phyloP scores from a whole-genome alignment of 2,329 filamentous ascomycete species.

The Tolypocladium album region DNA sequence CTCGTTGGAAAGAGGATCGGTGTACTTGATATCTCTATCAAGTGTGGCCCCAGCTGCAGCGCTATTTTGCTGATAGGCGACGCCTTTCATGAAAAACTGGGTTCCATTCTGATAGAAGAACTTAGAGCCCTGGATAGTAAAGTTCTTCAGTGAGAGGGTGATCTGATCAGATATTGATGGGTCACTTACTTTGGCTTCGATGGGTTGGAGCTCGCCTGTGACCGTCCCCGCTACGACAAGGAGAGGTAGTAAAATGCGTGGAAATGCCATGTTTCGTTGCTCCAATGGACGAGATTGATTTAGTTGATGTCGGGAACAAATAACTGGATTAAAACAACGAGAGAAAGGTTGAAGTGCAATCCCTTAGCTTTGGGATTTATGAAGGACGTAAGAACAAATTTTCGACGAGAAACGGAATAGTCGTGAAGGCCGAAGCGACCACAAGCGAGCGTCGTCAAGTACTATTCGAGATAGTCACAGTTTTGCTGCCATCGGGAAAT shows the following conservation, averaged over 20 bases:
- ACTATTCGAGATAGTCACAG: not conserved
- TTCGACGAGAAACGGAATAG: not conserved
- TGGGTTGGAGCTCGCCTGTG: not conserved
- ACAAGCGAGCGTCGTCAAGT: not conserved
- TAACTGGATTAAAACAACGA: not conserved
- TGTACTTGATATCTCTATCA: slow-evolving; percentile 45
- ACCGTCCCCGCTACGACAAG: not conserved
- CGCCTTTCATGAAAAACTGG: slow-evolving; percentile 72
- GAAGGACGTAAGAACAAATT: not conserved
- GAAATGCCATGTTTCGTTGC: not conserved
- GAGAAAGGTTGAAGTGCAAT: not conserved
- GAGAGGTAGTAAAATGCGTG: not conserved
- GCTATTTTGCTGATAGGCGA: slow-evolving; percentile 86
- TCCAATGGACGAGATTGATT: not conserved
- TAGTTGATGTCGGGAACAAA: not conserved
- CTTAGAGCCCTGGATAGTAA: slow-evolving; percentile 52
- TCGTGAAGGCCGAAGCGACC: not conserved
- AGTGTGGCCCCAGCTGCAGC: slow-evolving; percentile 41
- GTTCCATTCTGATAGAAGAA: slow-evolving; percentile 76
- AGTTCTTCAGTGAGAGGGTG: not conserved
- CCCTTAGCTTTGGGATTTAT: too few species aligned
- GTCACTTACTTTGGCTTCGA: not conserved
- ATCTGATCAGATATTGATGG: not conserved
- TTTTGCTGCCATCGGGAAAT: not conserved
- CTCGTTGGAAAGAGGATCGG: slow-evolving; percentile 70